Percentiles rank a stretch among this genome's conserved stretches.
Conservation (phyloP, 2,329 filamentous ascomycete species). For the Penicillium sp. region DNA sequence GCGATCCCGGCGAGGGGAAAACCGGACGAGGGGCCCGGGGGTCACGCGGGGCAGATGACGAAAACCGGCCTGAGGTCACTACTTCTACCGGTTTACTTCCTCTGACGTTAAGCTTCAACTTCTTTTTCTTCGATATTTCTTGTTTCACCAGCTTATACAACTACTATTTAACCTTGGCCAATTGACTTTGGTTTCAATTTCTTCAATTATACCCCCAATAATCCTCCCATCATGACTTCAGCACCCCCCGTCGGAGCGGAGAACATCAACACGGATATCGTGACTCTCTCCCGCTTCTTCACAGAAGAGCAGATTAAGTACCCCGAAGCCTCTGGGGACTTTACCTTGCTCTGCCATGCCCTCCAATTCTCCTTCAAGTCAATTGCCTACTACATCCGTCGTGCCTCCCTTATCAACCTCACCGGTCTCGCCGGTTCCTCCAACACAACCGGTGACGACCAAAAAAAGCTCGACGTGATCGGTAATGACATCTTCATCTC, state of each 20-base stretch:
- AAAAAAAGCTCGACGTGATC: conserved; percentile 99
- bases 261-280: conserved; percentile 92
- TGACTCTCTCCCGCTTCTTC: conserved; percentile 92
- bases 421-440: conserved; percentile 92
- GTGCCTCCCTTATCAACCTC: conserved; percentile 91
- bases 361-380: conserved; percentile 99
- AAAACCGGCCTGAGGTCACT: conserved; percentile 22
- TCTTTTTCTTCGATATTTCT: background rate
- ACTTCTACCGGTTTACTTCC: conserved; percentile 24
- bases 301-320: conserved; percentile 95
- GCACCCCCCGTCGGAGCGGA: conserved; percentile 63
- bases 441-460: conserved; percentile 94
- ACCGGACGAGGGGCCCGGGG: conserved; percentile 15
- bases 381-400: conserved; percentile 98
- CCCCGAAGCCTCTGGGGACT: conserved; percentile 94
- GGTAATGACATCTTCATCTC: conserved; percentile 96
- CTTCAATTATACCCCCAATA: background rate
- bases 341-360: conserved; percentile 97
- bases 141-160: background rate
- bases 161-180: background rate
- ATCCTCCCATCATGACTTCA: conserved; percentile 28
- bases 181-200: conserved; percentile 1
- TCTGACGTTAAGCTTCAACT: conserved; percentile 16
- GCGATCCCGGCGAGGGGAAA: conserved; percentile 17
- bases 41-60: conserved; percentile 26